A percentile compares a stretch with the other conserved stretches of the same genome.
Conservation (phyloP, 2,329 filamentous ascomycete genomes). For the Penicillium sp. region DNA sequence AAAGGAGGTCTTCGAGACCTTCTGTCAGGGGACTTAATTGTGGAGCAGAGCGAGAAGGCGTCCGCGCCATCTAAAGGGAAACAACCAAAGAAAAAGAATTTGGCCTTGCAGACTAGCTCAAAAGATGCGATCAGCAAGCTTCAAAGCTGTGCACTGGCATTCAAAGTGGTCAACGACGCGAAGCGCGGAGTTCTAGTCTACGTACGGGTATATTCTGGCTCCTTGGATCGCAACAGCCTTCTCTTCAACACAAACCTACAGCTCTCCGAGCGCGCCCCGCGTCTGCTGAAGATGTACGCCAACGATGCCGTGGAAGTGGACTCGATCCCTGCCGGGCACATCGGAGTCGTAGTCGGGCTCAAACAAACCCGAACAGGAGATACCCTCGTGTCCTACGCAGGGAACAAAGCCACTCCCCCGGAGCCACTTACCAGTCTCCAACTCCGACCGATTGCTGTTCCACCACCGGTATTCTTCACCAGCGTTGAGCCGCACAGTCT, state of each 20-base stretch:
- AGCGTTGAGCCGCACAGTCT: conserved; percentile 79
- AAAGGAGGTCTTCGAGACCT: conserved; percentile 55
- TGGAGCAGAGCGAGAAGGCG: conserved; percentile 36
- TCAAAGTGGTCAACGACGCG: conserved; percentile 91
- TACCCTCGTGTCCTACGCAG: conserved; percentile 74
- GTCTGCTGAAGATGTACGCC: conserved; percentile 85
- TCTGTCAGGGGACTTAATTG: conserved; percentile 46
- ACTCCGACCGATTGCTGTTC: conserved; percentile 81
- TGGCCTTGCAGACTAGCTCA: conserved; percentile 46
- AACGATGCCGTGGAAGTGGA: conserved; percentile 81
- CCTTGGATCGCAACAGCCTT: conserved; percentile 67
- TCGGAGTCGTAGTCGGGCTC: conserved; percentile 86
- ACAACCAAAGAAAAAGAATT: conserved; percentile 41
- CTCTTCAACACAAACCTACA: conserved; percentile 87
- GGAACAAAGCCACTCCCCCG: conserved; percentile 63
- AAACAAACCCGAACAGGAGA: conserved; percentile 93
- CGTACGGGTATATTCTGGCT: conserved; percentile 85
- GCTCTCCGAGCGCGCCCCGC: conserved; percentile 73
- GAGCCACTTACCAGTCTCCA: conserved; percentile 71
- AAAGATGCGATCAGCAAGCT: conserved; percentile 57
- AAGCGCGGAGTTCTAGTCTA: conserved; percentile 86
- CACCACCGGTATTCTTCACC: conserved; percentile 94
- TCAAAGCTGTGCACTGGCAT: conserved; percentile 67
- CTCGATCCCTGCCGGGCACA: conserved; percentile 79
- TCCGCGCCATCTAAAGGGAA: conserved; percentile 37